Percentiles rank a stretch among this genome's conserved stretches.
phyloP scores from a whole-genome alignment of 2,329 filamentous ascomycete species.

The Penicillium italicum region DNA sequence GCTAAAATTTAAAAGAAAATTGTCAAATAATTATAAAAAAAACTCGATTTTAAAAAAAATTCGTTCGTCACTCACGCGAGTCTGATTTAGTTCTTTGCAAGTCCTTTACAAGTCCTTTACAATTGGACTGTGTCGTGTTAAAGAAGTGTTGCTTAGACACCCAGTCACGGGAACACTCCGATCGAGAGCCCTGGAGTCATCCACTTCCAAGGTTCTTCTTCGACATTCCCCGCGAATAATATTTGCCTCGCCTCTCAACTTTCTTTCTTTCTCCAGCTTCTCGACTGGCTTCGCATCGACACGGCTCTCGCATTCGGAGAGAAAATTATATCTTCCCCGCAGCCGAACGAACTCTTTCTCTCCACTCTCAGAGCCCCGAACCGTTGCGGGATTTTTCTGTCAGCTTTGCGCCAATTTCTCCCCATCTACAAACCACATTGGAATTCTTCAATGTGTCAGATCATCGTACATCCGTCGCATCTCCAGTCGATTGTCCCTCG shows the following conservation, averaged over 20 bases:
- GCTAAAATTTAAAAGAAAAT: background rate
- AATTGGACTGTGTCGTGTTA: slow-evolving; percentile 19
- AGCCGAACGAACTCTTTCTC: slow-evolving; percentile 20
- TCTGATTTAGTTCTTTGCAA: slow-evolving; percentile 1
- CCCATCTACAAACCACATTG: background rate
- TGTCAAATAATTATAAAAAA: background rate
- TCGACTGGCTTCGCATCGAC: background rate
- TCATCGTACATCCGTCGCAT: slow-evolving; percentile 10
- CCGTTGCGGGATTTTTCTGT: slow-evolving; percentile 25
- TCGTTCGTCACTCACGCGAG: slow-evolving; percentile 1
- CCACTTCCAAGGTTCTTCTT: slow-evolving; percentile 11
- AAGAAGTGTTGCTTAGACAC: slow-evolving; percentile 11
- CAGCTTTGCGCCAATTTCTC: slow-evolving; percentile 13
- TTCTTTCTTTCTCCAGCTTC: background rate
- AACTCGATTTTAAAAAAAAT: background rate
- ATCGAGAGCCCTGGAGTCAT: slow-evolving; percentile 8
- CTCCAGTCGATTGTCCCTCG: slow-evolving; percentile 22
- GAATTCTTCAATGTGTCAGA: slow-evolving; percentile 24
- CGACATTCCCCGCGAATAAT: slow-evolving; percentile 4
- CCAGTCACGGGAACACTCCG: slow-evolving; percentile 27
- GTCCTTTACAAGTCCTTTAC: slow-evolving; percentile 7
- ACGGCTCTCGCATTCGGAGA: background rate
- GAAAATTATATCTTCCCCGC: slow-evolving; percentile 21
- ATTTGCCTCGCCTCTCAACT: background rate
- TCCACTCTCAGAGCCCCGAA: slow-evolving; percentile 25